Conservation (phyloP, 306 rosid species). For the Castanopsis chinensis region DNA sequence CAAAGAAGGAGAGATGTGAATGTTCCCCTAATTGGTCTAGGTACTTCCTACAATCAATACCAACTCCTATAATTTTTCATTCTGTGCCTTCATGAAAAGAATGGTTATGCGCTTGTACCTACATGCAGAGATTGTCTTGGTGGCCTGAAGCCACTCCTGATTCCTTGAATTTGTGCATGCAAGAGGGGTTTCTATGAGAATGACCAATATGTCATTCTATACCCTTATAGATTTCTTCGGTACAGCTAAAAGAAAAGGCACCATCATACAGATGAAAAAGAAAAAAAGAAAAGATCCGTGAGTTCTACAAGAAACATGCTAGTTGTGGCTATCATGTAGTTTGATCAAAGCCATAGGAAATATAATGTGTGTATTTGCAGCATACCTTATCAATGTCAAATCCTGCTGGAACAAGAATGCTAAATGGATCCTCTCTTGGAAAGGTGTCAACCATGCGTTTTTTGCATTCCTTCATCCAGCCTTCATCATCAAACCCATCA, state of each 20-base stretch:
- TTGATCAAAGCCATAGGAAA: neutral
- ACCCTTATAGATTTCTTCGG: neutral
- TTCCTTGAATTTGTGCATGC: neutral
- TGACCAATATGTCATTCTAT: neutral
- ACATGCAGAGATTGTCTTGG: neutral
- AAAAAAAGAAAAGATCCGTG: neutral
- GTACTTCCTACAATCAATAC: neutral
- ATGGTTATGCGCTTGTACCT: neutral
- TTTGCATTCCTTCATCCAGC: slow-evolving; percentile 80
- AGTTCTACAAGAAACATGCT: neutral
- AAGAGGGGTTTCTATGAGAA: neutral
- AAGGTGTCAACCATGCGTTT: slow-evolving; percentile 66
- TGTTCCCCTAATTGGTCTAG: neutral
- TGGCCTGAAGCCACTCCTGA: neutral
- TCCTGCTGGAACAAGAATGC: slow-evolving; percentile 86
- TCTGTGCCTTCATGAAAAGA: neutral
- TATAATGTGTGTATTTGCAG: neutral
- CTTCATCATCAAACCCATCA: slow-evolving; percentile 64
- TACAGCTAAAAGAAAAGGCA: neutral
- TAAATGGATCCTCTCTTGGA: slow-evolving; percentile 92
- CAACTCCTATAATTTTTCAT: neutral
- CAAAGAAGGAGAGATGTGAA: neutral
- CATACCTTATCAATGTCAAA: slow-evolving; percentile 83
- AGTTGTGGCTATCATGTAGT: neutral
- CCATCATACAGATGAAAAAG: neutral